Evolutionary conservation across 371 early-diverging fungal species (phyloP).

Genomic region (Mortierella sp.): DNA sequence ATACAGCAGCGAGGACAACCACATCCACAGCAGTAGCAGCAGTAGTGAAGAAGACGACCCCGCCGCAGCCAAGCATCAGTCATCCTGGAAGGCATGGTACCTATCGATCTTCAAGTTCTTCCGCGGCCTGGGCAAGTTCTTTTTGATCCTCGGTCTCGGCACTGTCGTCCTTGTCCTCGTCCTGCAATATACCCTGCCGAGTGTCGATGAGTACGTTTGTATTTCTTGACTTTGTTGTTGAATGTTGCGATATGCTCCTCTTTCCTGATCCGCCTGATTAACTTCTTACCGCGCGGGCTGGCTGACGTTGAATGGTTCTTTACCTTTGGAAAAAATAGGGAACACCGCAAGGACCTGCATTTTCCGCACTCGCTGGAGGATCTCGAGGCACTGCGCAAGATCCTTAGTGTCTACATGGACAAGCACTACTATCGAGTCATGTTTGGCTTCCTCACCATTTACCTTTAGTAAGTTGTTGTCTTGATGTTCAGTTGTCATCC

Average conservation of each 20-base stretch:
- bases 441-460: constrained; percentile 65
- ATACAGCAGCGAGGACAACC: constrained; percentile 17
- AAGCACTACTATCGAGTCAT: constrained; percentile 70
- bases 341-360: constrained; percentile 66
- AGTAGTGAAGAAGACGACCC: neutral
- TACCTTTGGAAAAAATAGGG: constrained; percentile 50
- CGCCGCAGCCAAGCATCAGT: constrained; percentile 3
- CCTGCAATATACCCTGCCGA: constrained; percentile 49
- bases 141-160: constrained; percentile 51
- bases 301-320: neutral
- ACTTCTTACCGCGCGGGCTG: neutral
- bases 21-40: neutral
- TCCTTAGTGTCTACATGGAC: constrained; percentile 70
- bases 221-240: neutral
- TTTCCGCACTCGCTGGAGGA: constrained; percentile 72
- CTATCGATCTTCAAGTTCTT: constrained; percentile 33
- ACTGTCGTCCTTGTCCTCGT: constrained; percentile 39
- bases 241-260: neutral
- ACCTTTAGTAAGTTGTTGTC: constrained; percentile 68
- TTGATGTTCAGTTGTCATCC: neutral
- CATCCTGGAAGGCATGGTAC: constrained; percentile 34
- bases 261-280: neutral
- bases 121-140: constrained; percentile 53
- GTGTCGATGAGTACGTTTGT: constrained; percentile 50
- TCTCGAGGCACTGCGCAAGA: constrained; percentile 65